Evolutionary conservation across 345 rosid genomes (phyloP).

Genomic region (Sonneratia caseolaris): DNA sequence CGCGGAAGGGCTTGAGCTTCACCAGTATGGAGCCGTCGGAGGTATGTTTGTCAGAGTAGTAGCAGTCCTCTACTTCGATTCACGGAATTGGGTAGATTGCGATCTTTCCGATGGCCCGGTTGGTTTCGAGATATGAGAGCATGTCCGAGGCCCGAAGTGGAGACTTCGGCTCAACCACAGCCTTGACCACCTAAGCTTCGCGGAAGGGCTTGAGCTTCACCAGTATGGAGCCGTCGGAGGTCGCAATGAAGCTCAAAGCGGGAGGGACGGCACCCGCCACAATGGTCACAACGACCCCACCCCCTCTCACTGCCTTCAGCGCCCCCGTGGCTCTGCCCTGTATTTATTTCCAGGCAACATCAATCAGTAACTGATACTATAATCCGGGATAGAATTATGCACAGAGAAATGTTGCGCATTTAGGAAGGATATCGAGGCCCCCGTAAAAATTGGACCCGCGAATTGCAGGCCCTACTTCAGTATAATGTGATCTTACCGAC

Average conservation of each 20-base stretch:
- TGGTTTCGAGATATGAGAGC: slow-evolving; percentile 60
- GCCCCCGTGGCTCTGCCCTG: slow-evolving; percentile 75
- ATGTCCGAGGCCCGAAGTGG: slow-evolving; percentile 68
- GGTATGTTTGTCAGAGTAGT: slow-evolving; percentile 10
- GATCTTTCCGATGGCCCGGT: slow-evolving; percentile 59
- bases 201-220: slow-evolving; percentile 64
- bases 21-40: slow-evolving; percentile 58
- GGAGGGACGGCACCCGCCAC: slow-evolving; percentile 68
- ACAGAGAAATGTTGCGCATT: too few species aligned
- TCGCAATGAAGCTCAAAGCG: slow-evolving; percentile 66
- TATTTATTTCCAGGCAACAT: background rate
- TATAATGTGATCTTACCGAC: slow-evolving; percentile 33
- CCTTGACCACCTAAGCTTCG: slow-evolving; percentile 62
- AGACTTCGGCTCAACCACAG: slow-evolving; percentile 66
- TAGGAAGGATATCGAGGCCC: too few species aligned
- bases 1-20: slow-evolving; percentile 61
- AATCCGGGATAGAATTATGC: background rate
- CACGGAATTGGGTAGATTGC: slow-evolving; percentile 56
- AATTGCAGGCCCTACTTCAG: too few species aligned
- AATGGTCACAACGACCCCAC: slow-evolving; percentile 75
- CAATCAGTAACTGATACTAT: background rate
- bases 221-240: slow-evolving; percentile 55
- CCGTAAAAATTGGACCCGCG: too few species aligned
- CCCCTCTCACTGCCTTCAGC: slow-evolving; percentile 69
- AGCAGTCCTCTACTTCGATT: background rate